Base-by-base conservation (phyloP, 768 basidiomycete species). In the Butyriboletus loyo region DNA sequence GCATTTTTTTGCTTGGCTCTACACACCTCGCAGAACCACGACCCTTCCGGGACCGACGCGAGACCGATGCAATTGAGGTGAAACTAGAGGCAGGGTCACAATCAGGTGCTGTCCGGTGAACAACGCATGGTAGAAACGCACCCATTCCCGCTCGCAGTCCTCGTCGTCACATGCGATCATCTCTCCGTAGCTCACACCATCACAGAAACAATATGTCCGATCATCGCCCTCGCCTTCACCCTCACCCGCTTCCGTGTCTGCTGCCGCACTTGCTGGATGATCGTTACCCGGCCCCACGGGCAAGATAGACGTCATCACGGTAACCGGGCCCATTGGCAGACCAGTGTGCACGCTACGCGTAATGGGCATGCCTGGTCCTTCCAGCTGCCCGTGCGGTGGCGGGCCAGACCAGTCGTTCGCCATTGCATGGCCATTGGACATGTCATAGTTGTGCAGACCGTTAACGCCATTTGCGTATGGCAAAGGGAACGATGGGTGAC, bases 81-180 rank as follows among this genome's bases (percentile, higher is more conserved):
- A 76, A 92, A 93, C 90, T 93, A 61, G 46, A 43, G 15, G 6
- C 50, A 43, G 38, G 50, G 28, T 58, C 51, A 38, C 27, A 57
- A 51, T 66, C 22, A 58, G 46, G 25, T 21, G 19, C 11, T n/a
- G 53, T 47, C 46, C n/a, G 17, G 28, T 24, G 46, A 14, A 44
- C 42, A 36, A 24, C 41, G 48, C 49, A 40, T 58, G 48, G 32
- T 48, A 46, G 49, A 50, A 41, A 59, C 89, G 66, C 60, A 95
- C 93, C 93, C 93, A 97, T 86, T 95, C 92, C 52, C 77, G 76
- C 60, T 86, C 83, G 72, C 93, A 96, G 40, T 78, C 76, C 17
- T 75, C 73, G 61, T 86, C 89, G 67, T 97, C 93, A 67, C 93
- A 97, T 22, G 86, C 93, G 61, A 97, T 90, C 93, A 97, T 96